These are phyloP conservation scores for Chlamydomonas urium DNA, from an alignment of 139 green algal species.

Conservation along the genomic window DNA sequence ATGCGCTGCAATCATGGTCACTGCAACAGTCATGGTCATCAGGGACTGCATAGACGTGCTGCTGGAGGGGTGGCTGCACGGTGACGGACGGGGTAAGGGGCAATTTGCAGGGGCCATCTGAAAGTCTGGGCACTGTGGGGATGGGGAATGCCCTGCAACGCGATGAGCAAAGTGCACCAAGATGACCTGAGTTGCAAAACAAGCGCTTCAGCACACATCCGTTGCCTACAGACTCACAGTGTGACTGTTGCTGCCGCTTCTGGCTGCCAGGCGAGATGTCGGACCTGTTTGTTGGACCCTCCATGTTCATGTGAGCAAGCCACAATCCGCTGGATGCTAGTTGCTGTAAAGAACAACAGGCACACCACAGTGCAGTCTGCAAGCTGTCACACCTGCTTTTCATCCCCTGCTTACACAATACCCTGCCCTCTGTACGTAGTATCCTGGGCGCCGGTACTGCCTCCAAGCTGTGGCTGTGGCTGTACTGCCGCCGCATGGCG, in stretches of 20 bases:
- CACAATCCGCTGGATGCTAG: neutral
- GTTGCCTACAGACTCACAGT: neutral
- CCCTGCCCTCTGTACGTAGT: constrained; percentile 34
- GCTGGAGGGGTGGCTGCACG: constrained; percentile 21
- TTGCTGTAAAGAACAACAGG: too few species aligned
- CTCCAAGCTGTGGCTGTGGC: constrained; percentile 43
- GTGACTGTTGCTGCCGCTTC: neutral
- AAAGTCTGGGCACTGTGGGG: too few species aligned
- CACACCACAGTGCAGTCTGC: neutral
- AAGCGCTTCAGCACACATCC: neutral
- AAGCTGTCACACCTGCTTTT: neutral
- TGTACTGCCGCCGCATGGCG: neutral
- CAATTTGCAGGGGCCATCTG: too few species aligned
- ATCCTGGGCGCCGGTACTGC: constrained; percentile 53
- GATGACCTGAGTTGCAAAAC: neutral
- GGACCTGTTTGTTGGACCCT: neutral
- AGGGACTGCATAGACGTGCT: constrained; percentile 25
- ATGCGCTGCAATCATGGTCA: constrained; percentile 65
- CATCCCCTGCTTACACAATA: too few species aligned
- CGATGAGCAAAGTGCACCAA: neutral
- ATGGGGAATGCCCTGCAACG: neutral
- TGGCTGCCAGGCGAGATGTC: neutral
- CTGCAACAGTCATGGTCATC: constrained; percentile 57
- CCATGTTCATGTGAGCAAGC: neutral
- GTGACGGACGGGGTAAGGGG: too few species aligned